Evolutionary conservation across 2,329 filamentous ascomycete genomes (phyloP).

Genomic region (Diplocarpon mali): DNA sequence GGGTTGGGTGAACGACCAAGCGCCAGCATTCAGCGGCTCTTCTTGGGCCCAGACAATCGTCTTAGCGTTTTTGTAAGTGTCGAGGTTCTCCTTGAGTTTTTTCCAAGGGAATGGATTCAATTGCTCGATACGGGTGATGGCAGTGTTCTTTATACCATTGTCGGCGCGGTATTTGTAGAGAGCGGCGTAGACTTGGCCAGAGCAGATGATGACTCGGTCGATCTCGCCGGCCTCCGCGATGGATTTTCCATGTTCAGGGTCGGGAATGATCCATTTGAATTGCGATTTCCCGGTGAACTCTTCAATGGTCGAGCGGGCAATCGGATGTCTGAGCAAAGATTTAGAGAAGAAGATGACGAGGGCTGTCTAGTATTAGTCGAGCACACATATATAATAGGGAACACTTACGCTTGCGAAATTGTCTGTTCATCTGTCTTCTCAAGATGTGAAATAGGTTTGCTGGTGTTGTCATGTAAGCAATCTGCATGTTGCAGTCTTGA

Average conservation of each 20-base stretch:
- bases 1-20: conserved; percentile 95
- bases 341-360: conserved; percentile 98
- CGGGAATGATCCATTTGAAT: conserved; percentile 94
- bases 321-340: conserved; percentile 83
- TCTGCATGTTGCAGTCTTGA: conserved; percentile 99
- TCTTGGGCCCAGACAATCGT: conserved; percentile 97
- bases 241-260: conserved; percentile 68
- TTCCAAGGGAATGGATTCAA: conserved; percentile 98
- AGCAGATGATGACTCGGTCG: conserved; percentile 87
- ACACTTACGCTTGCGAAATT: conserved; percentile 93
- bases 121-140: conserved; percentile 93
- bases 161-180: conserved; percentile 84
- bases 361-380: conserved; percentile 38
- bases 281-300: conserved; percentile 86
- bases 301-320: conserved; percentile 80
- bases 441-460: conserved; percentile 95
- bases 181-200: conserved; percentile 85
- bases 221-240: conserved; percentile 79
- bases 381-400: not conserved
- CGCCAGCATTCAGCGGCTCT: conserved; percentile 93
- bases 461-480: conserved; percentile 93
- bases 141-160: conserved; percentile 79
- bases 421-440: conserved; percentile 94
- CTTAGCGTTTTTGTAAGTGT: conserved; percentile 94
- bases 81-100: conserved; percentile 90